A percentile compares a stretch with the other conserved stretches of the same genome.
Conservation (phyloP, 2,329 filamentous ascomycete species). For the Coniochaeta ligniaria region DNA sequence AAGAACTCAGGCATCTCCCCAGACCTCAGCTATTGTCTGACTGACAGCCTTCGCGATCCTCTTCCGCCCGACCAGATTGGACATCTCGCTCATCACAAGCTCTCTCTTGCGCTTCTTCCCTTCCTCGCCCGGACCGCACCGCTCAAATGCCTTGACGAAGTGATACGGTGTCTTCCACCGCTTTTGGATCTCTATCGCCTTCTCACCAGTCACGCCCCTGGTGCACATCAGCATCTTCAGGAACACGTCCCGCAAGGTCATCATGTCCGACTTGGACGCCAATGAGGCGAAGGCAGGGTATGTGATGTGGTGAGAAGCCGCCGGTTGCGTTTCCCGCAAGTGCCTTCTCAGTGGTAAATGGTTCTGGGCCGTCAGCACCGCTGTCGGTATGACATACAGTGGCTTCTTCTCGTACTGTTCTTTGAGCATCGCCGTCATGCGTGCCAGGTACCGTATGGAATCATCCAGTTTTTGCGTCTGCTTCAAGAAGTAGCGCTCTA, state of each 20-base stretch:
- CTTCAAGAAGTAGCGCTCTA: constrained; percentile 75
- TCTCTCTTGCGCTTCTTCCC: constrained; percentile 50
- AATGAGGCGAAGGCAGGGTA: constrained; percentile 66
- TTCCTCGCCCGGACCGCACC: constrained; percentile 39
- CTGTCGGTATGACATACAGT: constrained; percentile 59
- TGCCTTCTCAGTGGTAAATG: constrained; percentile 58
- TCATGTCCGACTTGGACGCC: constrained; percentile 66
- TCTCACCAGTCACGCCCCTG: constrained; percentile 66
- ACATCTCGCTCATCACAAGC: constrained; percentile 51
- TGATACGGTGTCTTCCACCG: constrained; percentile 68
- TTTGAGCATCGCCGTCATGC: constrained; percentile 63
- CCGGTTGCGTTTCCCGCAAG: constrained; percentile 44
- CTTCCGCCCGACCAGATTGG: constrained; percentile 56
- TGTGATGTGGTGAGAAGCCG: constrained; percentile 51
- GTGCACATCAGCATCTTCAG: constrained; percentile 85
- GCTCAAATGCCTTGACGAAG: constrained; percentile 63
- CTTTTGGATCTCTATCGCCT: constrained; percentile 72
- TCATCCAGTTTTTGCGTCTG: constrained; percentile 70
- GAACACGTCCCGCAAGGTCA: constrained; percentile 68
- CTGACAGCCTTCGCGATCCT: constrained; percentile 61
- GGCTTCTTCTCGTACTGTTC: constrained; percentile 53
- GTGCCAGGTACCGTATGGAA: constrained; percentile 66
- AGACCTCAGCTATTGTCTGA: constrained; percentile 64
- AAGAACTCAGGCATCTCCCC: constrained; percentile 40
- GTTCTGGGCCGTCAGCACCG: constrained; percentile 53